Conservation (phyloP, 2,329 filamentous ascomycete genomes). For the Coniella vitis region DNA sequence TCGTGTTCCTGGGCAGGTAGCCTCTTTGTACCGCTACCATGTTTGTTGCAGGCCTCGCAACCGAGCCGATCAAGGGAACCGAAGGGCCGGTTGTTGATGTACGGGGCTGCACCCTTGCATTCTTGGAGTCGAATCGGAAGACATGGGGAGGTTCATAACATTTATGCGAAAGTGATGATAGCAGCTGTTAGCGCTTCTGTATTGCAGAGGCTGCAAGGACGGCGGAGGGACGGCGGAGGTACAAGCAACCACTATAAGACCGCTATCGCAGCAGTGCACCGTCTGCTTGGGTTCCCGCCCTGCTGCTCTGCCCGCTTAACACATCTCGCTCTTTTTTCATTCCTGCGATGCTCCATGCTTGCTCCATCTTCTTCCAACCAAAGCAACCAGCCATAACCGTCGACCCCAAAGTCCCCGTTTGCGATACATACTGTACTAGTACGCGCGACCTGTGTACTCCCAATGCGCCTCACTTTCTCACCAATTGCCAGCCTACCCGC, state of each 20-base stretch:
- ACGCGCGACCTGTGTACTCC: background rate
- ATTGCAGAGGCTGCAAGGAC: no score
- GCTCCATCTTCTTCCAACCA: background rate
- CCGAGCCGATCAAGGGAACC: background rate
- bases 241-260: no score
- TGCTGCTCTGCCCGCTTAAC: no score
- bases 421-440: conserved; percentile 4
- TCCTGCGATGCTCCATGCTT: background rate
- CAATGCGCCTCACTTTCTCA: conserved; percentile 4
- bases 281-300: no score
- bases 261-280: no score
- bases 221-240: background rate
- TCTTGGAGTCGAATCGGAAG: background rate
- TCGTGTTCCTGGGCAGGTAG: background rate
- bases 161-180: background rate
- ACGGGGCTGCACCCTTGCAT: background rate
- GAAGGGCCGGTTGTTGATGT: background rate
- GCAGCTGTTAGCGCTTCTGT: background rate
- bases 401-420: conserved; percentile 9
- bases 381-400: background rate
- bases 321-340: background rate
- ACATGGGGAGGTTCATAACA: background rate
- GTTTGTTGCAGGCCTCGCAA: background rate
- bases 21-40: background rate
- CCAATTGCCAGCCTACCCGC: conserved; percentile 4